Evolutionary conservation across 164 flowering plant genomes (phyloP).

Genomic region (Tetracentron sinense): DNA sequence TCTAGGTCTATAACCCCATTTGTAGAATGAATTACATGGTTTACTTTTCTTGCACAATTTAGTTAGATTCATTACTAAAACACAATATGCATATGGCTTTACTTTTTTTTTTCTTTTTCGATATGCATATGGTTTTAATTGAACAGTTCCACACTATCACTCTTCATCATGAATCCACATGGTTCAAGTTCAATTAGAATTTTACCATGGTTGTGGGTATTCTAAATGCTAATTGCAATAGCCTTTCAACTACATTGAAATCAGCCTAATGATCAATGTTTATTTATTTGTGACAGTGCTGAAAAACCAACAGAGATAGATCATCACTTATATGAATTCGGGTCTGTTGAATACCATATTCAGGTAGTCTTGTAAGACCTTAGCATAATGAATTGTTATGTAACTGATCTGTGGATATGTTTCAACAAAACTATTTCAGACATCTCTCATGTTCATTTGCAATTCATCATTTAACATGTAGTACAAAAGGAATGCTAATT

Average conservation of each 20-base stretch:
- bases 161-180: neutral
- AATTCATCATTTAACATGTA: neutral
- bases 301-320: slow-evolving; percentile 59
- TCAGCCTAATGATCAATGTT: neutral
- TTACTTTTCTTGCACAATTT: neutral
- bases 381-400: neutral
- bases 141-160: neutral
- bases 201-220: neutral
- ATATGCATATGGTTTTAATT: no score
- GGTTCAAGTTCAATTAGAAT: no score
- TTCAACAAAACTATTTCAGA: neutral
- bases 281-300: slow-evolving; percentile 37
- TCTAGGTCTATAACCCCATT: neutral
- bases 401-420: neutral
- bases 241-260: neutral
- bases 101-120: neutral
- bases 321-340: slow-evolving; percentile 76
- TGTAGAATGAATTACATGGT: neutral
- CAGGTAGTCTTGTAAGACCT: slow-evolving; percentile 40
- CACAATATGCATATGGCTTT: neutral
- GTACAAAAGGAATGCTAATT: neutral
- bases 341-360: slow-evolving; percentile 72
- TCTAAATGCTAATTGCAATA: no score
- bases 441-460: neutral
- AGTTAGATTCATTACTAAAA: neutral